Percentiles rank a stretch among this genome's conserved stretches.
These are phyloP conservation scores for Sherardia arvensis DNA, from an alignment of 257 asterid species.

Conservation along the genomic window DNA sequence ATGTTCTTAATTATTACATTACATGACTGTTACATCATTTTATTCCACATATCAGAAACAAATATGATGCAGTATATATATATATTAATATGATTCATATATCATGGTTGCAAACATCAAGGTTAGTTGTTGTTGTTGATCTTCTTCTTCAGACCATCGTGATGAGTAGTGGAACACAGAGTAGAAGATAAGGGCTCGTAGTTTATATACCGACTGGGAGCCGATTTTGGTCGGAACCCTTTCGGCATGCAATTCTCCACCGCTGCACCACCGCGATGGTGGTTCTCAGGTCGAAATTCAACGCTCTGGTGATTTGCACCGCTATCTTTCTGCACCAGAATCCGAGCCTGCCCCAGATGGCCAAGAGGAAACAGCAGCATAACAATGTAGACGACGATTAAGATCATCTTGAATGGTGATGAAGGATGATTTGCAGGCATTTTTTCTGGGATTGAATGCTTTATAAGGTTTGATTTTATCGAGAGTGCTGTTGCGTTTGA, in stretches of 20 bases:
- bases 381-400: neutral
- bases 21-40: neutral
- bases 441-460: neutral
- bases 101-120: slow-evolving; percentile 15
- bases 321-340: slow-evolving; percentile 15
- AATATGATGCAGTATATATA: neutral
- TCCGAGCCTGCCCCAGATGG: neutral
- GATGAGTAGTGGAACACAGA: slow-evolving; percentile 19
- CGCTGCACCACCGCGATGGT: slow-evolving; percentile 10
- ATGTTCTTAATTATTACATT: neutral
- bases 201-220: slow-evolving; percentile 60
- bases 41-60: neutral
- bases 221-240: slow-evolving; percentile 44
- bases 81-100: too few species aligned
- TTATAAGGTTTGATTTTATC: too few species aligned
- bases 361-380: slow-evolving; percentile 3
- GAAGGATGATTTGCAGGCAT: neutral
- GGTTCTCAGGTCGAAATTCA: slow-evolving; percentile 21
- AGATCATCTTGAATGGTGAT: neutral
- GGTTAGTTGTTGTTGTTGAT: slow-evolving; percentile 20
- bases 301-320: slow-evolving; percentile 11
- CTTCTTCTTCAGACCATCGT: neutral
- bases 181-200: slow-evolving; percentile 33
- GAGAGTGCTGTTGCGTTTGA: neutral
- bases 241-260: slow-evolving; percentile 60